Evolutionary conservation across 352 stramenopile genomes (phyloP), one percentile per base, ranked within the genome.

Genomic region (Globisporangium nagaii): DNA sequence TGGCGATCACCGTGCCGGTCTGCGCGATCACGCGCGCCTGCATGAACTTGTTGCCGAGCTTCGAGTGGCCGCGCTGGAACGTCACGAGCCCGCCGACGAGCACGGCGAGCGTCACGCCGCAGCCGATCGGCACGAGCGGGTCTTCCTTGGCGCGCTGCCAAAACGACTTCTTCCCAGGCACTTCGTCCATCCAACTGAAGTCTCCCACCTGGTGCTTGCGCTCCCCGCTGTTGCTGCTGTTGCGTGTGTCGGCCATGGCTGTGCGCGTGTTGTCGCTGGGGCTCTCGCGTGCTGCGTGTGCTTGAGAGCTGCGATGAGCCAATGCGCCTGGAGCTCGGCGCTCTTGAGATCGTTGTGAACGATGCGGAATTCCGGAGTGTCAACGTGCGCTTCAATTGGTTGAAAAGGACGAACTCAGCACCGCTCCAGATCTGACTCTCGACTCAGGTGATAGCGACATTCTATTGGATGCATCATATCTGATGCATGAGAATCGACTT

Each of bases 21-120:
- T 94, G 84, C 45, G 67, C 65, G 34, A 90, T 57, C 31, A 94
- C 77, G 19, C 84, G 79, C 40, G 79, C 81, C 55, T 90, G 79
- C 84, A 94, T 94, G 60, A 92, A 94, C 41, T 72, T 71, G 61
- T 92, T 90, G 53, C 77, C 71, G 35, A 90, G 71, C 62, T 87
- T 86, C 41, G 81, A 88, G 36, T 88, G 73, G 32, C 80, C 81
- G 27, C 54, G 69, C 43, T 87, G 67, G 46, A 94, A 94, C 22
- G 84, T 88, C 32, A 68, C 53, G 40, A 92, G 69, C 1, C 84
- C 84, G 35, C 84, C 84, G 3, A 83, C 25, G 30, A 94, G 66
- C 58, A 94, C 73, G 17, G 60, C 66, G 17, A 73, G 63, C 6
- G 84, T 93, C 19, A 80, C 41, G n/a, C 67, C 66, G 43, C 79